phyloP scores from a whole-genome alignment of 371 early-diverging fungal genomes.

The Agmasoma carcini region DNA sequence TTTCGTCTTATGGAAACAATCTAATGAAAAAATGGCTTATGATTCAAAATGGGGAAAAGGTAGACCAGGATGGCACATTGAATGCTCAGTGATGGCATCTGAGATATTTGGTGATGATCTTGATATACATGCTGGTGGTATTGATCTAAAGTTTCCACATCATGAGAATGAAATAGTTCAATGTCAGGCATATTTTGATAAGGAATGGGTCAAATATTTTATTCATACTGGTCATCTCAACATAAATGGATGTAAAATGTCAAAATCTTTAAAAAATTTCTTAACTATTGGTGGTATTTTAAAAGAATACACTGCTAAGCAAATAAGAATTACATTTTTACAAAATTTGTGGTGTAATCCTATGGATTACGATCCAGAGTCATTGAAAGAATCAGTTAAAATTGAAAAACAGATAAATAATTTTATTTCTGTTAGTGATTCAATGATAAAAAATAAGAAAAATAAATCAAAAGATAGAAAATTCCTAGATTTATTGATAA shows the following conservation, averaged over 20 bases:
- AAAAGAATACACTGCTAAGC: conserved; percentile 63
- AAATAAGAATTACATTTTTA: conserved; percentile 80
- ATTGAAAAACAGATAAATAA: conserved; percentile 62
- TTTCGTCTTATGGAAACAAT: conserved; percentile 94
- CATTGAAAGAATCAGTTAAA: conserved; percentile 67
- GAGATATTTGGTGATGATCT: conserved; percentile 71
- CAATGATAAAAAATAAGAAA: conserved; percentile 55
- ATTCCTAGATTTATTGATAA: conserved; percentile 6
- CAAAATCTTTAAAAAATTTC: conserved; percentile 95
- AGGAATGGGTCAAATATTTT: conserved; percentile 85
- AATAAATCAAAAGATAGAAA: not conserved
- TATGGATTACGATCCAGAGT: conserved; percentile 68
- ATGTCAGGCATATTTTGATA: conserved; percentile 65
- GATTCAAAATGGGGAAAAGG: conserved; percentile 74
- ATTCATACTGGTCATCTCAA: conserved; percentile 93
- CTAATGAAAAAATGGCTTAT: conserved; percentile 85
- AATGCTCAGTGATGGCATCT: conserved; percentile 94
- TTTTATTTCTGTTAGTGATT: conserved; percentile 58
- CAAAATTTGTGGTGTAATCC: conserved; percentile 72
- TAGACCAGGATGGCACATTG: conserved; percentile 99
- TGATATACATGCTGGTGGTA: conserved; percentile 95
- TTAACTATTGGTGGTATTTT: conserved; percentile 78
- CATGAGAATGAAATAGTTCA: conserved; percentile 98
- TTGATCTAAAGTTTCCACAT: conserved; percentile 95
- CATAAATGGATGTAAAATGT: conserved; percentile 94